Base-by-base conservation (phyloP, 495 filamentous ascomycete species). In the Penicillium bovifimosum region DNA sequence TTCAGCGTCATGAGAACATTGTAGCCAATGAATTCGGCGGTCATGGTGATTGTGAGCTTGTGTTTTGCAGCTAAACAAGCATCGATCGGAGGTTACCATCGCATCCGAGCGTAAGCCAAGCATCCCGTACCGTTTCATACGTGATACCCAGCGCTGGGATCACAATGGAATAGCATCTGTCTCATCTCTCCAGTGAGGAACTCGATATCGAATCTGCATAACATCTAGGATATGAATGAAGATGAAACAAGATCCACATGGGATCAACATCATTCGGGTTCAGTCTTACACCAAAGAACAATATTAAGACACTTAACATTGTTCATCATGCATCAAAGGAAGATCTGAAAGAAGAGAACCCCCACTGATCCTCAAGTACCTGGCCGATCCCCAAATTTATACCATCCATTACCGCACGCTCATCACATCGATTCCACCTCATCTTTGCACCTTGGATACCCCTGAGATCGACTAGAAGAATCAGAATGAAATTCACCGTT, bases 1-100 rank as follows among this genome's bases (percentile, higher is more conserved):
- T 72, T 80, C 44, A 96, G 75, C 10, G 84, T 90, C 56, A 95
- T 81, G 45, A 85, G 67, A 65, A 95, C 87, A 52, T 84, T 82
- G 62, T 89, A 79, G 29, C 90, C 90, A 54, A 91, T 84, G 66
- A 93, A 92, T 57, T 85, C 77, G 53, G 76, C 69, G 11, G 82
- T 77, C 83, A 87, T 87, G 53, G 32, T 72, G 17, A 47, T 50
- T 41, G 40, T 24, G 16, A 32, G 32, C 39, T 32, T 35, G 33
- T 20, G 8, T 36, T 9, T 5, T 34, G 16, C 42, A 46, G n/a
- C 50, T 10, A 17, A 48, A 47, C 47, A 47, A 53, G 17, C 52
- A 58, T n/a, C n/a, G n/a, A n/a, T n/a, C n/a, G n/a, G n/a, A n/a
- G n/a, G n/a, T n/a, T n/a, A n/a, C n/a, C n/a, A n/a, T n/a, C n/a